Conservation (phyloP, 768 basidiomycete genomes). For the Russula griseocarnosa region DNA sequence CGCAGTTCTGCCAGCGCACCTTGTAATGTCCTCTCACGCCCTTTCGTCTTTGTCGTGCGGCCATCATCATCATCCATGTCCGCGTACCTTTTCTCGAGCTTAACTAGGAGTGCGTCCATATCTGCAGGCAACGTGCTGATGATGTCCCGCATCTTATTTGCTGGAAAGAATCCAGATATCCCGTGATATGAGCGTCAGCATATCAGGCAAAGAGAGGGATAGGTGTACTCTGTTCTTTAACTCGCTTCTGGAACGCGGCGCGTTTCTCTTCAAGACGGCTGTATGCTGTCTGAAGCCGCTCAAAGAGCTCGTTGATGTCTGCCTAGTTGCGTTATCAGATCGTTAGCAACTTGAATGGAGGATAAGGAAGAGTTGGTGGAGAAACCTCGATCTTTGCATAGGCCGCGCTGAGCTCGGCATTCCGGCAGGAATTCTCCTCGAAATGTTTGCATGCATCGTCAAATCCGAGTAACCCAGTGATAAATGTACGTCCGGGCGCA, state of each 20-base stretch:
- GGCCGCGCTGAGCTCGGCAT: not conserved
- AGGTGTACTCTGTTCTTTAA: conserved; percentile 17
- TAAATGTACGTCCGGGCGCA: conserved; percentile 13
- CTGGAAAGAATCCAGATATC: not conserved
- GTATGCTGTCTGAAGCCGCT: conserved; percentile 4
- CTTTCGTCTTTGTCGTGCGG: not conserved
- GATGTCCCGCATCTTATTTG: conserved; percentile 20
- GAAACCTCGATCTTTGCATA: conserved; percentile 21
- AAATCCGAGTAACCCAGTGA: conserved; percentile 18
- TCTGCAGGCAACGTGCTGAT: conserved; percentile 10
- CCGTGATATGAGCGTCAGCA: not conserved
- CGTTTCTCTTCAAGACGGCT: conserved; percentile 12
- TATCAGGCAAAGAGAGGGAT: not conserved
- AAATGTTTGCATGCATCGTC: conserved; percentile 23
- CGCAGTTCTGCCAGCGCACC: conserved; percentile 18
- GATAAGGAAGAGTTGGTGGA: not conserved
- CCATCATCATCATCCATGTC: not conserved
- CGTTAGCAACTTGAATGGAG: not conserved
- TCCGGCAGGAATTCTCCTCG: conserved; percentile 5
- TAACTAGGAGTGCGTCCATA: conserved; percentile 5
- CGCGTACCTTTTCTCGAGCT: conserved; percentile 7
- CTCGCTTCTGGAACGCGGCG: not conserved
- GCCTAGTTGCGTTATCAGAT: not conserved
- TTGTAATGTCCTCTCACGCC: conserved; percentile 13
- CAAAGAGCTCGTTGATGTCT: conserved; percentile 3